phyloP scores from a whole-genome alignment of 2,329 filamentous ascomycete species.

The Fulvia fulva region DNA sequence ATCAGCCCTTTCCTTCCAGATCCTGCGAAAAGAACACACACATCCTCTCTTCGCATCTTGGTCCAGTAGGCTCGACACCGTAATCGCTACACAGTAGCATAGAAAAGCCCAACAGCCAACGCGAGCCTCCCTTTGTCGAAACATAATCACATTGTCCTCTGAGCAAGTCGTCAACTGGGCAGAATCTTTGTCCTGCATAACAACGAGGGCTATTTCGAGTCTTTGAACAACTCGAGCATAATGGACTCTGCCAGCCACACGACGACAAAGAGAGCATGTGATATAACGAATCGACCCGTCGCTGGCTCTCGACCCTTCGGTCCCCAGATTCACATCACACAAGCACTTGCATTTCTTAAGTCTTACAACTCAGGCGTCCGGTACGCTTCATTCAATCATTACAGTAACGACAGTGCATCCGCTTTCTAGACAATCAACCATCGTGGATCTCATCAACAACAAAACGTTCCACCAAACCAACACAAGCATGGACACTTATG shows the following conservation, averaged over 20 bases:
- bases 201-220: slow-evolving; percentile 3
- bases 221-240: slow-evolving; percentile 1
- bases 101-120: neutral
- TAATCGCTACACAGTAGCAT: neutral
- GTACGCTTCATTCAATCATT: slow-evolving; percentile 1
- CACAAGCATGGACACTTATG: neutral
- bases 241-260: neutral
- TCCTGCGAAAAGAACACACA: no score
- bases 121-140: neutral
- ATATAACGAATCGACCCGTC: neutral
- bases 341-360: neutral
- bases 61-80: neutral
- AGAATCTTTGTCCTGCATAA: neutral
- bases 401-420: neutral
- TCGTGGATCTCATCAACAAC: neutral
- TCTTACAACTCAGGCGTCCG: neutral
- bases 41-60: no score
- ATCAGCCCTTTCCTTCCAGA: no score
- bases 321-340: neutral
- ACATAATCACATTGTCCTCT: neutral
- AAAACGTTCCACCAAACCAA: neutral
- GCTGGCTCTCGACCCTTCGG: neutral
- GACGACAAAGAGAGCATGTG: slow-evolving; percentile 1
- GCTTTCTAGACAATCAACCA: neutral
- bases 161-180: neutral